Percentiles rank a stretch among this genome's conserved stretches.
These are phyloP conservation scores for Ascoidea tarda DNA, from an alignment of 805 yeast genomes.

Conservation along the genomic window DNA sequence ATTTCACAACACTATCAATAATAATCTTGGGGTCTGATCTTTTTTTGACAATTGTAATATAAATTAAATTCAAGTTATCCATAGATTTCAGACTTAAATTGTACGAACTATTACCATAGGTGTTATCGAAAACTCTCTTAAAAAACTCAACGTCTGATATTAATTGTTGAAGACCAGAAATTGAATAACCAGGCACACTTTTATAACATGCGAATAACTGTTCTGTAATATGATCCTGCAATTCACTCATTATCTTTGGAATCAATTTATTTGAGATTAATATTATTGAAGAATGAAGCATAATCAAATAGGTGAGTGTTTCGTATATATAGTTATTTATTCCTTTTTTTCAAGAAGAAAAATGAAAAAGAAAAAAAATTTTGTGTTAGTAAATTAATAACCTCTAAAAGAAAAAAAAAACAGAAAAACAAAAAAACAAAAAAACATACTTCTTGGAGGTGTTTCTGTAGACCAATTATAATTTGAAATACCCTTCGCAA, in stretches of 20 bases:
- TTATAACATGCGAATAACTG: slow-evolving; percentile 25
- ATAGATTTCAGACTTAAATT: slow-evolving; percentile 8
- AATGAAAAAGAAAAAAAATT: too few relatives aligned
- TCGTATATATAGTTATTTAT: slow-evolving; percentile 35
- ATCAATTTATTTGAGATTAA: slow-evolving; percentile 33
- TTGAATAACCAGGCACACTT: slow-evolving; percentile 28
- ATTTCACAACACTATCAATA: slow-evolving; percentile 4
- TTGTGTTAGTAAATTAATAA: too few relatives aligned
- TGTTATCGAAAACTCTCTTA: slow-evolving; percentile 14
- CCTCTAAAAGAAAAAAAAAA: too few relatives aligned
- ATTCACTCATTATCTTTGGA: slow-evolving; percentile 27
- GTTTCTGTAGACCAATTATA: slow-evolving; percentile 27
- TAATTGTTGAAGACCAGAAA: slow-evolving; percentile 34
- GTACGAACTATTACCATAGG: background rate
- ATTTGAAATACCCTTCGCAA: slow-evolving; percentile 24
- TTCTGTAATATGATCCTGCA: slow-evolving; percentile 25
- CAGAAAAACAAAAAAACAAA: too few relatives aligned
- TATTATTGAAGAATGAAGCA: slow-evolving; percentile 35
- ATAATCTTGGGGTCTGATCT: slow-evolving; percentile 6
- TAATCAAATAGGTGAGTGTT: slow-evolving; percentile 30
- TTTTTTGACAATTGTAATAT: slow-evolving; percentile 4
- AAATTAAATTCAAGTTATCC: slow-evolving; percentile 4
- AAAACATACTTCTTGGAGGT: slow-evolving; percentile 14
- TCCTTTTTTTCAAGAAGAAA: slow-evolving; percentile 10
- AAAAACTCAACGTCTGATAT: slow-evolving; percentile 41